Evolutionary conservation across 139 green algal genomes (phyloP), one percentile per base, ranked within the genome.

Genomic region (Monoraphidium neglectum): DNA sequence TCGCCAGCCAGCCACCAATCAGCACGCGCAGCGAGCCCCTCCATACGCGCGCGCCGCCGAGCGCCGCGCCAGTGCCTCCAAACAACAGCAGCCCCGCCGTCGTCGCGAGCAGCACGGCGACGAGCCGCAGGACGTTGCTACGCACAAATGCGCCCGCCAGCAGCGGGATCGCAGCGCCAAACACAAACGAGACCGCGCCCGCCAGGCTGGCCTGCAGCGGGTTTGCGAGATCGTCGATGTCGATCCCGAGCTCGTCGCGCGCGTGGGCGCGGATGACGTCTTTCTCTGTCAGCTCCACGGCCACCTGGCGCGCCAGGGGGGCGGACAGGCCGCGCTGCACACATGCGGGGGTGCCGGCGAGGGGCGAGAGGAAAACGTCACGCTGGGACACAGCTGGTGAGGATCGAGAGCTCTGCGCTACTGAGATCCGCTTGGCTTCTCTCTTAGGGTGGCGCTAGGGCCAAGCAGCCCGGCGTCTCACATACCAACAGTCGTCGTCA

Each of bases 161-260:
- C 43, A 89, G 74, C 2, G 84, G 84, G 0, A 86, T 68, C 28
- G 26, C 59, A 2, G 84, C 84, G 2, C 84, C 84, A 4, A 81
- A 10, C 0, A 70, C 75, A 70, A 86, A 89, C 0, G 84, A 74
- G 16, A 79, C 2, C 21, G 71, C 74, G 56, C 57, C 74, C 15
- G 83, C 76, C 36, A 82, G 1, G n/a, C 51, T 49, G 0, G 80
- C 80, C 76, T 84, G 92, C 38, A 87, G 69, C 5, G 93, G 93
- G 74, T 94, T 95, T 26, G 89, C 80, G 61, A 96, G 79, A 33
- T 93, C 88, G 62, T 97, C 93, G 2, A 97, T 60, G 70, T 97
- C 93, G 49, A 97, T 97, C 69, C 93, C 93, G 53, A 97, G 86
- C 85, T 97, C 93, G 57, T 97, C 92, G 2, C 93, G 78, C 15